A percentile compares a stretch with the other conserved stretches of the same genome.
These are phyloP conservation scores for Wickerhamomyces chambardii DNA, from an alignment of 805 yeast species.

Conservation along the genomic window DNA sequence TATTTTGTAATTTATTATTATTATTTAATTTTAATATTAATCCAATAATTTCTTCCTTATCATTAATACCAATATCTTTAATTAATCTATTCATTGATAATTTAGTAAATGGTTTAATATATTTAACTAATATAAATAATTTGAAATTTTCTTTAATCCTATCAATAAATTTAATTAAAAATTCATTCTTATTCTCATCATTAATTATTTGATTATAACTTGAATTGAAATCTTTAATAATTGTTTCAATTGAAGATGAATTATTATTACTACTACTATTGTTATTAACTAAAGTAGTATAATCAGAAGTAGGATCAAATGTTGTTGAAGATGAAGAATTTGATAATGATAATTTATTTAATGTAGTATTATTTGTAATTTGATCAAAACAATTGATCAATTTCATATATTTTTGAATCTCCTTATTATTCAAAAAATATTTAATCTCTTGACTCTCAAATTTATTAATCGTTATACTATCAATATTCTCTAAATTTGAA, in stretches of 20 bases:
- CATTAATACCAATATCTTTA: constrained; percentile 8
- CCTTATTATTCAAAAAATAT: constrained; percentile 15
- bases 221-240: constrained; percentile 5
- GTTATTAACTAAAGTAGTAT: no score
- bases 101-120: constrained; percentile 17
- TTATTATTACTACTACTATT: no score
- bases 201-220: constrained; percentile 4
- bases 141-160: constrained; percentile 13
- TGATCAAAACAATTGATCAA: constrained; percentile 13
- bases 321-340: no score
- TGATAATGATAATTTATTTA: no score
- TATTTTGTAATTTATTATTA: constrained; percentile 11
- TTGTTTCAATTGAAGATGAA: background rate
- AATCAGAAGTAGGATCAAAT: no score
- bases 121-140: constrained; percentile 16
- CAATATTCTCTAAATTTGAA: no score
- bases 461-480: constrained; percentile 12
- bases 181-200: constrained; percentile 7
- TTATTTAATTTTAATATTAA: constrained; percentile 13
- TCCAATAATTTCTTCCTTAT: constrained; percentile 1
- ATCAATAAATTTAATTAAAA: constrained; percentile 10
- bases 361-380: constrained; percentile 3
- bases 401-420: constrained; percentile 11
- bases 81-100: constrained; percentile 12
- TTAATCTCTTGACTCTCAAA: constrained; percentile 21